These are phyloP conservation scores for Priceomyces castillae DNA, from an alignment of 805 yeast species.

Conservation along the genomic window DNA sequence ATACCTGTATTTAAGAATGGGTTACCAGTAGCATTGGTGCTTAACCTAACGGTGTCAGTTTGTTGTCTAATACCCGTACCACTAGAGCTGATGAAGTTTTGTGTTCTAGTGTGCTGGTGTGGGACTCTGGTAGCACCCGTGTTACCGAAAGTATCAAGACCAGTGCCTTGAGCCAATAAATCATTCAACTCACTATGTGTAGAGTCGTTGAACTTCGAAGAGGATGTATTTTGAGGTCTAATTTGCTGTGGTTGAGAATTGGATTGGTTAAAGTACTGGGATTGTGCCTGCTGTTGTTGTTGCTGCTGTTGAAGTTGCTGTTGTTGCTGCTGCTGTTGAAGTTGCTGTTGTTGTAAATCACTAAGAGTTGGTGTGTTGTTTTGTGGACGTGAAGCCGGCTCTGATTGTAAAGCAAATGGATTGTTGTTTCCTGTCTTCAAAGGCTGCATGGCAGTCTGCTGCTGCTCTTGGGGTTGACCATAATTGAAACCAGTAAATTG, in stretches of 20 bases:
- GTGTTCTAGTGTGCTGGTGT: constrained; percentile 84
- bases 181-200: constrained; percentile 67
- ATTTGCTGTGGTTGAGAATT: constrained; percentile 23
- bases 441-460: constrained; percentile 40
- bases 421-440: constrained; percentile 71
- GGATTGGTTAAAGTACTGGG: constrained; percentile 26
- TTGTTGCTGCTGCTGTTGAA: constrained; percentile 23
- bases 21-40: constrained; percentile 46
- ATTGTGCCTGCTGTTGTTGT: constrained; percentile 31
- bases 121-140: constrained; percentile 83
- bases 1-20: constrained; percentile 67
- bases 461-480: constrained; percentile 27
- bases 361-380: constrained; percentile 23
- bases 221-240: constrained; percentile 28
- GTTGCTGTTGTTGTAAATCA: constrained; percentile 19
- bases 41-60: constrained; percentile 30
- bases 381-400: constrained; percentile 19
- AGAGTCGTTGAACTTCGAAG: constrained; percentile 39
- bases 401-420: constrained; percentile 59
- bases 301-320: constrained; percentile 19
- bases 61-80: constrained; percentile 75
- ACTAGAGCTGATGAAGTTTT: constrained; percentile 78
- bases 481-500: constrained; percentile 25
- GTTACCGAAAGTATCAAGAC: constrained; percentile 91
- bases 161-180: constrained; percentile 81